Evolutionary conservation across 306 rosid species (phyloP).

Genomic region (Echinosophora koreensis): DNA sequence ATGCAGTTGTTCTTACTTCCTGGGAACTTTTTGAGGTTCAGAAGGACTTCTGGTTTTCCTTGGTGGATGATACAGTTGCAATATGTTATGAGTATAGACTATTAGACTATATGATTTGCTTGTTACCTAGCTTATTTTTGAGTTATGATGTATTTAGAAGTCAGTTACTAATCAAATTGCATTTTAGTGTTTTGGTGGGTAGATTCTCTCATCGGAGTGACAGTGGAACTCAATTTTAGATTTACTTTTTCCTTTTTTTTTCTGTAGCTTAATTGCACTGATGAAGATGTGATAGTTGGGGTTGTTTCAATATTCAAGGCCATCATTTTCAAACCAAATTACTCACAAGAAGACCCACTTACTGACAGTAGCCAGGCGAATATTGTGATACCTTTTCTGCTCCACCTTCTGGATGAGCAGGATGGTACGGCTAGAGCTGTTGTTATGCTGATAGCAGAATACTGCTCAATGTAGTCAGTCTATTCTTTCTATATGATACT

Average conservation of each 20-base stretch:
- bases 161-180: no score
- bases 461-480: conserved; percentile 74
- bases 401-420: conserved; percentile 83
- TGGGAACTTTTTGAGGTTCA: no score
- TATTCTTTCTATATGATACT: conserved; percentile 41
- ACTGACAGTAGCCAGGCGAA: conserved; percentile 59
- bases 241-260: conserved; percentile 15
- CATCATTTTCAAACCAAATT: conserved; percentile 67
- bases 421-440: conserved; percentile 88
- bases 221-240: conserved; percentile 33
- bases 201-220: conserved; percentile 21
- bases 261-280: conserved; percentile 75
- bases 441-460: conserved; percentile 82
- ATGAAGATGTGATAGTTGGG: conserved; percentile 72
- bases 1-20: no score
- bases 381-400: conserved; percentile 66
- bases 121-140: no score
- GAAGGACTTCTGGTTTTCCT: no score
- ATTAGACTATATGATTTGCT: no score
- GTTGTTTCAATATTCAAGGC: conserved; percentile 81
- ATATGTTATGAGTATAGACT: no score
- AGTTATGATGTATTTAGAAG: no score
- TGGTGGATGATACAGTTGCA: no score
- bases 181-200: no score
- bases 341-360: conserved; percentile 59